phyloP scores from a whole-genome alignment of 192 early-diverging fungal species.

The Coemansia sp. region DNA sequence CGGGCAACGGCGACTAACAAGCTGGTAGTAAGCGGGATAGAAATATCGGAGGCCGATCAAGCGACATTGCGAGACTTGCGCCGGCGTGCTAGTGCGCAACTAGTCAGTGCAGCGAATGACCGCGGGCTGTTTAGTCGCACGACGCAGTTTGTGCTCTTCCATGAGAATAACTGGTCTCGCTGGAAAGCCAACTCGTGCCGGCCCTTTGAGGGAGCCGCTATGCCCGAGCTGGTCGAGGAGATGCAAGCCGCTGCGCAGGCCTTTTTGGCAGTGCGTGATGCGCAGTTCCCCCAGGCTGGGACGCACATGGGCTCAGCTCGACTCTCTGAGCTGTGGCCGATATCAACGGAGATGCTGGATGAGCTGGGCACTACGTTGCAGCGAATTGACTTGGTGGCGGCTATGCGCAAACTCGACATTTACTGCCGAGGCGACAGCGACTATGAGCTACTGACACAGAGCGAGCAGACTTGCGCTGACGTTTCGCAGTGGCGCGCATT shows the following conservation, averaged over 20 bases:
- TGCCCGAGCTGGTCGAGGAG: conserved; percentile 50
- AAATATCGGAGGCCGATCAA: conserved; percentile 48
- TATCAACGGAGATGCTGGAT: conserved; percentile 16
- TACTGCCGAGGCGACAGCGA: conserved; percentile 51
- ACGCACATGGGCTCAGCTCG: conserved; percentile 26
- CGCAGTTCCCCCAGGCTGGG: neutral
- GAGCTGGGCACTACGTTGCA: conserved; percentile 31
- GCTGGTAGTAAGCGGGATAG: conserved; percentile 51
- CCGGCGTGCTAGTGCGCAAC: conserved; percentile 49
- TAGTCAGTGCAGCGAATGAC: conserved; percentile 60
- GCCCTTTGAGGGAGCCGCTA: conserved; percentile 63
- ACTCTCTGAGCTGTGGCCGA: conserved; percentile 31
- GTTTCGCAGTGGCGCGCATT: conserved; percentile 51
- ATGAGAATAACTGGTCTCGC: conserved; percentile 77
- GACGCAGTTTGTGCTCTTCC: conserved; percentile 65
- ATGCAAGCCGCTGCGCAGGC: conserved; percentile 27
- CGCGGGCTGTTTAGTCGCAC: conserved; percentile 67
- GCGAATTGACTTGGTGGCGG: conserved; percentile 23
- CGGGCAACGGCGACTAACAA: conserved; percentile 60
- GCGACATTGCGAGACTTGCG: conserved; percentile 60
- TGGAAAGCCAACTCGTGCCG: conserved; percentile 84
- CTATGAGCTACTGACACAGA: conserved; percentile 49
- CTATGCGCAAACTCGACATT: conserved; percentile 38
- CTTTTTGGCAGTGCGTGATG: conserved; percentile 23
- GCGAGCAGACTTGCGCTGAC: conserved; percentile 42